Conservation (phyloP, 192 early-diverging fungal species). For the Coemansia asiatica region DNA sequence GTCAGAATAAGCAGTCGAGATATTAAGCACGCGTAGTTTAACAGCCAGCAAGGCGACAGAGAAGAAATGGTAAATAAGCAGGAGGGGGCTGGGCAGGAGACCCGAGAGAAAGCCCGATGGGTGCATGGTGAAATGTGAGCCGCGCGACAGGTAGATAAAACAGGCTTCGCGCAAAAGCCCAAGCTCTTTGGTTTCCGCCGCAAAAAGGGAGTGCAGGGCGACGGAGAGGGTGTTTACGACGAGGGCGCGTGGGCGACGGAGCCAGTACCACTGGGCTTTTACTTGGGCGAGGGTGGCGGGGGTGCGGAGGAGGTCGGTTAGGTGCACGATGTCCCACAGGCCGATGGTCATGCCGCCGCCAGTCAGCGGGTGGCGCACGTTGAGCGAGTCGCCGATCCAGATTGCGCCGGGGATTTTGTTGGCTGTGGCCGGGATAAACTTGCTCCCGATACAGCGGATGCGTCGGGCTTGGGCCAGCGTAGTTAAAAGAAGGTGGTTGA, state of each 20-base stretch:
- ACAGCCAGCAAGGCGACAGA: conserved; percentile 70
- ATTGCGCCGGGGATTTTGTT: conserved; percentile 75
- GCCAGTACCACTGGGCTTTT: conserved; percentile 71
- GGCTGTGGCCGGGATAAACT: conserved; percentile 80
- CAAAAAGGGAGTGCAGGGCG: conserved; percentile 89
- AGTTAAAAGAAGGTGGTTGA: conserved; percentile 61
- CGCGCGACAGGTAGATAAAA: conserved; percentile 84
- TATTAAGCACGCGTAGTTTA: conserved; percentile 19
- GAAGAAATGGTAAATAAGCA: conserved; percentile 91
- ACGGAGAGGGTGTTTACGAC: conserved; percentile 90
- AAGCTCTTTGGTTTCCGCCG: conserved; percentile 69
- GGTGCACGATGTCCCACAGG: conserved; percentile 83
- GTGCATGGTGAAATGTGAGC: conserved; percentile 74
- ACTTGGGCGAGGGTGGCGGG: conserved; percentile 50
- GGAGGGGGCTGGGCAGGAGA: conserved; percentile 67
- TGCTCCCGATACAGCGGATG: conserved; percentile 86
- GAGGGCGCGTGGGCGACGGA: conserved; percentile 65
- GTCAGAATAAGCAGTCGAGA: conserved; percentile 23
- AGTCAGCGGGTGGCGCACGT: conserved; percentile 93
- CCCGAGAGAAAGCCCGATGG: conserved; percentile 89
- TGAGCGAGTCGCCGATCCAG: conserved; percentile 91
- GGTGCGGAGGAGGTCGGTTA: conserved; percentile 64
- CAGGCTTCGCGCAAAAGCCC: conserved; percentile 77
- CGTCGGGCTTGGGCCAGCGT: conserved; percentile 68
- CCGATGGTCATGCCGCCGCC: conserved; percentile 98